A percentile compares a stretch with the other conserved stretches of the same genome.
Conservation (phyloP, 2,329 filamentous ascomycete species). For the Dothidotthia symphoricarpi region DNA sequence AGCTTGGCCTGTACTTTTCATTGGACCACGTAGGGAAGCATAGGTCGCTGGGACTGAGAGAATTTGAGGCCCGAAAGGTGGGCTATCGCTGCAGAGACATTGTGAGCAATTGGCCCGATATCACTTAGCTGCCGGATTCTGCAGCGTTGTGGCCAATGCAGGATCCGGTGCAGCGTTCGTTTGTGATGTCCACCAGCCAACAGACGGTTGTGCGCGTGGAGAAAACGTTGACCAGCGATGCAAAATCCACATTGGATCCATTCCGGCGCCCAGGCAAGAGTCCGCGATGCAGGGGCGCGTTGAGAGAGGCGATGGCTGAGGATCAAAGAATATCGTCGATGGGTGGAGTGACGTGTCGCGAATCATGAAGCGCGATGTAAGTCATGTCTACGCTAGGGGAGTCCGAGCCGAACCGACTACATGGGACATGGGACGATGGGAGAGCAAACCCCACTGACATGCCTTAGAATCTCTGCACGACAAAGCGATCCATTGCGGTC, state of each 20-base stretch:
- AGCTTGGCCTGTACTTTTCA: slow-evolving; percentile 28
- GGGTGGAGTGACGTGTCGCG: slow-evolving; percentile 35
- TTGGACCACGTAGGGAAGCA: slow-evolving; percentile 40
- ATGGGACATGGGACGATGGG: slow-evolving; percentile 28
- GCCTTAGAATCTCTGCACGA: slow-evolving; percentile 14
- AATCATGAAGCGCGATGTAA: slow-evolving; percentile 17
- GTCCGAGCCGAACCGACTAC: slow-evolving; percentile 23
- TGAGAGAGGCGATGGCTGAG: slow-evolving; percentile 20
- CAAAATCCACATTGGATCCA: slow-evolving; percentile 16
- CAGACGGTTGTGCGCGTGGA: slow-evolving; percentile 22
- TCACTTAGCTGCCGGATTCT: slow-evolving; percentile 27
- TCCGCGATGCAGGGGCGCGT: slow-evolving; percentile 30
- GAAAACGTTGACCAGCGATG: slow-evolving; percentile 19
- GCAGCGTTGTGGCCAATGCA: slow-evolving; percentile 18
- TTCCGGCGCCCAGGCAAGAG: slow-evolving; percentile 22
- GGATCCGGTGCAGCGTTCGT: slow-evolving; percentile 28
- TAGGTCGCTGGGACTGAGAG: slow-evolving; percentile 30
- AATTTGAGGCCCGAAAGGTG: slow-evolving; percentile 29
- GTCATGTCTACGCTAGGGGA: slow-evolving; percentile 9
- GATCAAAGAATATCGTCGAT: slow-evolving; percentile 15
- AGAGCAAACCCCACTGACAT: slow-evolving; percentile 15
- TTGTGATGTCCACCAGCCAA: slow-evolving; percentile 20
- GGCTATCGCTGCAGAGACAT: slow-evolving; percentile 19
- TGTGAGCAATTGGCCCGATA: slow-evolving; percentile 29
- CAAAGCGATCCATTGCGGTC: slow-evolving; percentile 12